Evolutionary conservation across 768 basidiomycete species (phyloP), one percentile per base, ranked within the genome.

Genomic region (Melanogaster broomeanus): DNA sequence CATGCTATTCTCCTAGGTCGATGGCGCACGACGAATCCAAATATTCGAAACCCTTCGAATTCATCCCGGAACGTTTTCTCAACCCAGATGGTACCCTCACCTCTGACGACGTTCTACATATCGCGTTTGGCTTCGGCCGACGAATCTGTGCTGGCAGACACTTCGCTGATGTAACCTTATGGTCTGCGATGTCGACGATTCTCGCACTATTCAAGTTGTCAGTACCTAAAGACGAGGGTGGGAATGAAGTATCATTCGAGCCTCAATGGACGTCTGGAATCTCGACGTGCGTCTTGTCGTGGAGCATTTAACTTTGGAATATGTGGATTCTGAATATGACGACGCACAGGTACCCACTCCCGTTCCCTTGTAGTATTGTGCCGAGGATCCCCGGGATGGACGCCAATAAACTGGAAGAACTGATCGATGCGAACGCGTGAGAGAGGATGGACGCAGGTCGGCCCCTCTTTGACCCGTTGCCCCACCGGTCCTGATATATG

Each of bases 51-150:
- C 69, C 74, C 6, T 70, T 71, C 12, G 59, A 58, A 28, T 76
- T 75, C 57, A 49, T 52, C 12, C 75, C 75, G 1, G 72, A 74
- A 45, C 63, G 72, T 13, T 75, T 76, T 47, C 45, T 74, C 10
- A 67, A 73, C 33, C 3, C 37, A 2, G 45, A 63, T 19, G 61
- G 55, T 1, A 53, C 47, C 6, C 51, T 60, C 31, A 60, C 49
- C 9, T 41, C 38, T 9, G 57, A 62, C 19, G 49, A 46, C 19
- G 48, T 56, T 8, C 38, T 43, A 24, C 22, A 41, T 18, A 51
- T 59, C 15, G 62, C 44, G 11, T 66, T 61, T 6, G 62, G 62
- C 13, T 61, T 60, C 25, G 61, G 65, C 22, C 52, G 62, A 31
- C 55, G 64, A 16, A 49, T 41, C 18, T 62, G 64, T 28, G 59